These are phyloP conservation scores for Coemansia sp. DNA, from an alignment of 371 early-diverging fungal species.

Conservation along the genomic window DNA sequence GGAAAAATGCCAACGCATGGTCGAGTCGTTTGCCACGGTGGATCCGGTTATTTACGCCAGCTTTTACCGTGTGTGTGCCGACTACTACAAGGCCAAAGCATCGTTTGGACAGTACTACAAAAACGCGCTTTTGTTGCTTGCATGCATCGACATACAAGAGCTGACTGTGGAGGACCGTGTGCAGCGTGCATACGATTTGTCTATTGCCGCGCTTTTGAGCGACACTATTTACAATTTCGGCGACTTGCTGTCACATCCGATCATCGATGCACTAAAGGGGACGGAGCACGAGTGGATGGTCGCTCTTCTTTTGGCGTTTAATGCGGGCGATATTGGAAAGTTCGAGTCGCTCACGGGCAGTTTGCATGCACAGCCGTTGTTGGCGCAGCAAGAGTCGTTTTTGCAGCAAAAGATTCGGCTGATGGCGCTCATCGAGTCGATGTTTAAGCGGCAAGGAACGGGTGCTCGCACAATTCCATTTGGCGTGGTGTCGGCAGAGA, in stretches of 20 bases:
- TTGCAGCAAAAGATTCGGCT: conserved; percentile 93
- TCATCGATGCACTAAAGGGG: conserved; percentile 76
- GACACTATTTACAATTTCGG: conserved; percentile 98
- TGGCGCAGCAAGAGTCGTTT: conserved; percentile 69
- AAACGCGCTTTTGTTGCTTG: conserved; percentile 87
- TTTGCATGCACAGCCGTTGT: conserved; percentile 68
- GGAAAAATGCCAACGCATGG: conserved; percentile 79
- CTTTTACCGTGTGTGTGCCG: conserved; percentile 92
- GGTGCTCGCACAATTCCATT: conserved; percentile 74
- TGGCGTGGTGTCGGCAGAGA: conserved; percentile 81
- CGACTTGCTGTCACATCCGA: conserved; percentile 95
- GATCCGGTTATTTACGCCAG: conserved; percentile 89
- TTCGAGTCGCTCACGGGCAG: conserved; percentile 71
- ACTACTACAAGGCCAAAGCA: conserved; percentile 93
- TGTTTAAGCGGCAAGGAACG: conserved; percentile 84
- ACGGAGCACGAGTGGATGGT: conserved; percentile 87
- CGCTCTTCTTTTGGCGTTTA: conserved; percentile 85
- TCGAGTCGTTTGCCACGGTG: conserved; percentile 77
- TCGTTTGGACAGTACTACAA: conserved; percentile 93
- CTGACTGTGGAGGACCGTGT: conserved; percentile 69
- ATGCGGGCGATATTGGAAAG: conserved; percentile 89
- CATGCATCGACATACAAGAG: conserved; percentile 84
- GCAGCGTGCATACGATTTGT: conserved; percentile 88
- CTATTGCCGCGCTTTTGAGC: conserved; percentile 88
- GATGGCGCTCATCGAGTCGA: conserved; percentile 93